Percentiles rank a stretch among this genome's conserved stretches.
phyloP scores from a whole-genome alignment of 331 rosid species.

The Malus hybrid region DNA sequence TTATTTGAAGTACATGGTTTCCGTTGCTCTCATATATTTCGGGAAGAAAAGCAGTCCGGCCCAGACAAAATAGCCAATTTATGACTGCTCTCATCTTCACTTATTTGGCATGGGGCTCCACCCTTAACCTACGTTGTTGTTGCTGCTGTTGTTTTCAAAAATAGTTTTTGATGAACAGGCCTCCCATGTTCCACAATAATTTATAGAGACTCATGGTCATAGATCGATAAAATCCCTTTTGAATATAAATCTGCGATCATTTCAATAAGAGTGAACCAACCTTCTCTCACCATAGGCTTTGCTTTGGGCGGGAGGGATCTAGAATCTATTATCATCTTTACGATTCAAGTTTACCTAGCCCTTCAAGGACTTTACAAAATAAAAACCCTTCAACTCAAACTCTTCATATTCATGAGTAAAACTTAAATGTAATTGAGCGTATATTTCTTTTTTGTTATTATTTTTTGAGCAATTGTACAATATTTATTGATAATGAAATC shows the following conservation, averaged over 20 bases:
- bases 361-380: background rate
- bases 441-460: too few species aligned
- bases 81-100: background rate
- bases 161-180: background rate
- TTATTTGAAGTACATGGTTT: background rate
- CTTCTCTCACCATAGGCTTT: too few species aligned
- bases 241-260: background rate
- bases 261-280: too few species aligned
- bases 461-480: too few species aligned
- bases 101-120: background rate
- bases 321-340: background rate
- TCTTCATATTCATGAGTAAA: background rate
- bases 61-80: background rate
- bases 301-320: too few species aligned
- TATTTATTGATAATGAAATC: too few species aligned
- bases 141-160: background rate
- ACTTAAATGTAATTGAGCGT: too few species aligned
- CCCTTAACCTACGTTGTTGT: background rate
- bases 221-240: background rate
- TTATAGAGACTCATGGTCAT: background rate
- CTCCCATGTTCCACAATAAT: background rate
- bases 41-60: background rate
- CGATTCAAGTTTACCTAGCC: background rate
- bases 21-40: background rate
- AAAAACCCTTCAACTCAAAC: background rate